phyloP scores from a whole-genome alignment of 331 rosid genomes.

The Quercus phellos region DNA sequence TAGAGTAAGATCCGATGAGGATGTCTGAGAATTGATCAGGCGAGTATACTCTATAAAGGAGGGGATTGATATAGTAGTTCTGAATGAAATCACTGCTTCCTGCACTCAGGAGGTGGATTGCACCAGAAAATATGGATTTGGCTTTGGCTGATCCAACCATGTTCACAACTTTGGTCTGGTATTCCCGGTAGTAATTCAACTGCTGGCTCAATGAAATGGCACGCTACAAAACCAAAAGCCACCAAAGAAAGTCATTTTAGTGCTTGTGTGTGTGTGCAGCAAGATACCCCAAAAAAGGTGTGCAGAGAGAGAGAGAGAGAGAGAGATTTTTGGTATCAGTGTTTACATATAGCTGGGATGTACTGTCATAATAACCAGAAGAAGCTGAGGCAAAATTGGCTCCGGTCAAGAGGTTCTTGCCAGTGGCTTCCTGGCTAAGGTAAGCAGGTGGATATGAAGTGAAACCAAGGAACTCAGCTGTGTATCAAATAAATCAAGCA shows the following conservation, averaged over 20 bases:
- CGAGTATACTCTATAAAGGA: constrained; percentile 23
- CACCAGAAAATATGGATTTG: constrained; percentile 42
- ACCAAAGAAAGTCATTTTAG: background rate
- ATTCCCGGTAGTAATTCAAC: constrained; percentile 47
- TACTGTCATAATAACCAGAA: constrained; percentile 48
- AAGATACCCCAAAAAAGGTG: background rate
- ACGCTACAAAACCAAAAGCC: constrained; percentile 28
- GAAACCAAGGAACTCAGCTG: constrained; percentile 63
- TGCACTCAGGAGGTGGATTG: constrained; percentile 49
- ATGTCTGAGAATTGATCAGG: constrained; percentile 44
- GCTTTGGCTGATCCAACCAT: constrained; percentile 47
- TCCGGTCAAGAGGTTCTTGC: constrained; percentile 47
- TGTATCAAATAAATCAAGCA: background rate
- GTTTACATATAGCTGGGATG: constrained; percentile 43
- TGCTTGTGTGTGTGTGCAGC: background rate
- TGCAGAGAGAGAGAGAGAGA: too few relatives aligned
- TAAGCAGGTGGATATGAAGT: constrained; percentile 53
- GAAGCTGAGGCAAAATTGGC: constrained; percentile 64
- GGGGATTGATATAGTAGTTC: constrained; percentile 53
- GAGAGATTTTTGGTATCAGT: background rate
- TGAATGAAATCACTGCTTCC: constrained; percentile 60
- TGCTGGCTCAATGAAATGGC: constrained; percentile 44
- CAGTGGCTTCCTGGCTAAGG: constrained; percentile 55
- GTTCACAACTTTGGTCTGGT: constrained; percentile 37
- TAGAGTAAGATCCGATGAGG: constrained; percentile 37